Conservation (phyloP, 1,284 basidiomycete species). For the Ustilago sp. region DNA sequence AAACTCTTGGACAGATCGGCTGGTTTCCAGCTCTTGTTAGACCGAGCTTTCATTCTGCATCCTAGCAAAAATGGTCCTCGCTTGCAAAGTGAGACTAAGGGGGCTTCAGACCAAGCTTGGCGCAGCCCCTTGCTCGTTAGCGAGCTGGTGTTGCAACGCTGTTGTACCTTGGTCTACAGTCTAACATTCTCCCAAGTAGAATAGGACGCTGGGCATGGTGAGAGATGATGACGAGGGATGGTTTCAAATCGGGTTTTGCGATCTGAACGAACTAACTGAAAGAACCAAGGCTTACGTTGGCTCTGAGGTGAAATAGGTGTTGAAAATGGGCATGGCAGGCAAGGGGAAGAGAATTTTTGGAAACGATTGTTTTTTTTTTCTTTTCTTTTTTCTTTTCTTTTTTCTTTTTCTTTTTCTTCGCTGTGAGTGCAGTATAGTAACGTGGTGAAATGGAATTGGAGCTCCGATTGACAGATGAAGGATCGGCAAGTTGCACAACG, state of each 20-base stretch:
- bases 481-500: neutral
- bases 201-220: neutral
- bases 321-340: conserved; percentile 3
- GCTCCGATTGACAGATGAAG: neutral
- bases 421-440: neutral
- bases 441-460: neutral
- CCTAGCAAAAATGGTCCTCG: neutral
- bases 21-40: neutral
- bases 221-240: neutral
- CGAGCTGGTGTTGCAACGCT: neutral
- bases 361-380: neutral
- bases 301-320: neutral
- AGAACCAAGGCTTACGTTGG: neutral
- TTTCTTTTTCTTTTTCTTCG: neutral
- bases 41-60: neutral
- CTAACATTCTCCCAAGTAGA: neutral
- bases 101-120: neutral
- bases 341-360: neutral
- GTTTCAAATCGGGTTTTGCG: neutral
- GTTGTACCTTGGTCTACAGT: neutral
- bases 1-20: neutral
- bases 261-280: neutral
- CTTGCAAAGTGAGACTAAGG: neutral
- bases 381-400: neutral
- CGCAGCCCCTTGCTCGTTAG: neutral